These are phyloP conservation scores for Polytolypa hystricis DNA, from an alignment of 2,329 filamentous ascomycete species.

Conservation along the genomic window DNA sequence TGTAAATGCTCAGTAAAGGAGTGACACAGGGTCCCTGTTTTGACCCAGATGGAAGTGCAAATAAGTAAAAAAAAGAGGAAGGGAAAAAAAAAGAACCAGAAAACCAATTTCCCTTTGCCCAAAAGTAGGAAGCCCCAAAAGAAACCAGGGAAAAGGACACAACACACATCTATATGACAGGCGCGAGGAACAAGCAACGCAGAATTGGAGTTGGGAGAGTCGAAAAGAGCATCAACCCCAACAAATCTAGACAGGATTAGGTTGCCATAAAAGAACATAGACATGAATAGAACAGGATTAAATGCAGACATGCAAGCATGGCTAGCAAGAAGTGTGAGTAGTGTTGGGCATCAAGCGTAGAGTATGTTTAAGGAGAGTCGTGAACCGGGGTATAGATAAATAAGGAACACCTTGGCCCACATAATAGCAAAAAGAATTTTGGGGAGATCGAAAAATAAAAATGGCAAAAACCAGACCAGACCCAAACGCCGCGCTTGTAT, in stretches of 20 bases:
- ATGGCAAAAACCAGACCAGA: not conserved
- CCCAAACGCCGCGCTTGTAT: conserved; percentile 15
- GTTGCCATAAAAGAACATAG: not conserved
- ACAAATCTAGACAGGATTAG: conserved; percentile 1
- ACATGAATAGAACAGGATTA: too few relatives aligned
- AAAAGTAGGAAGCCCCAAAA: too few relatives aligned
- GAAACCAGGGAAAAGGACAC: too few relatives aligned
- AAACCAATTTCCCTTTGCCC: too few relatives aligned
- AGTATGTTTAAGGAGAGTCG: conserved; percentile 9
- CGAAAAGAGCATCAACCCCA: too few relatives aligned
- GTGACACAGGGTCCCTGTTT: conserved; percentile 6
- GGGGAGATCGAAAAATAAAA: conserved; percentile 5
- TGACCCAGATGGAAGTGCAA: conserved; percentile 3
- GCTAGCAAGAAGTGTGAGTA: too few relatives aligned
- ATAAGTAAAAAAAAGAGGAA: conserved; percentile 7
- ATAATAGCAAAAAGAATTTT: conserved; percentile 4
- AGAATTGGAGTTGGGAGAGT: too few relatives aligned
- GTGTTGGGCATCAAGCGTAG: too few relatives aligned
- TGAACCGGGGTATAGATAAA: conserved; percentile 12
- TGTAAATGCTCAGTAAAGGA: conserved; percentile 9
- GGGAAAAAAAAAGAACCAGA: not conserved
- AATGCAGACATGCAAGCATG: too few relatives aligned
- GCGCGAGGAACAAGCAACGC: too few relatives aligned
- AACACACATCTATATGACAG: too few relatives aligned
- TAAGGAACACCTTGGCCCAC: conserved; percentile 1